phyloP scores from a whole-genome alignment of 345 rosid species.

The Populus euphratica region DNA sequence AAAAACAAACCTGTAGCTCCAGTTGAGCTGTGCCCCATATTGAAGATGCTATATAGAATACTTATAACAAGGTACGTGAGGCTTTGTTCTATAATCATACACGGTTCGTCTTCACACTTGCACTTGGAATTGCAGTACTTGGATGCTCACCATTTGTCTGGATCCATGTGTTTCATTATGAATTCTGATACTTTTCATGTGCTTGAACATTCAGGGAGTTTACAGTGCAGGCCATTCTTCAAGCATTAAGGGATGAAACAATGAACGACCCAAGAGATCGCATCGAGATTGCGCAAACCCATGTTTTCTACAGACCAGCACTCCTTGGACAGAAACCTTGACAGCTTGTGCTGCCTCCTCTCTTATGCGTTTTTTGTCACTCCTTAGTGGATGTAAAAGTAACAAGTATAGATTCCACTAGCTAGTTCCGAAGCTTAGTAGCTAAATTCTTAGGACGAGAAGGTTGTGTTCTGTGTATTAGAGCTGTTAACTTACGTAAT shows the following conservation, averaged over 20 bases:
- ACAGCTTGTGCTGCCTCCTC: neutral
- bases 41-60: slow-evolving; percentile 75
- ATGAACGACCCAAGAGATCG: slow-evolving; percentile 36
- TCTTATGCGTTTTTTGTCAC: neutral
- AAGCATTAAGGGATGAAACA: slow-evolving; percentile 31
- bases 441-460: slow-evolving; percentile 3
- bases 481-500: neutral
- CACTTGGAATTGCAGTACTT: neutral
- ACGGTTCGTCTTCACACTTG: neutral
- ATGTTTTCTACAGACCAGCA: slow-evolving; percentile 20
- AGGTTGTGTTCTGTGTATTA: neutral
- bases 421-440: neutral
- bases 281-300: slow-evolving; percentile 27
- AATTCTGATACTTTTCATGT: slow-evolving; percentile 5
- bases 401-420: neutral
- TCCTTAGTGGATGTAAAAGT: slow-evolving; percentile 9
- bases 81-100: neutral
- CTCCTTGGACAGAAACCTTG: slow-evolving; percentile 32
- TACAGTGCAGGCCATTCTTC: slow-evolving; percentile 24
- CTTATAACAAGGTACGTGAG: slow-evolving; percentile 13
- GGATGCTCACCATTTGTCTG: neutral
- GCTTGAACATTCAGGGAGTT: slow-evolving; percentile 19
- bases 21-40: slow-evolving; percentile 83
- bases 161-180: neutral
- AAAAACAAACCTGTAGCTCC: slow-evolving; percentile 83